Base-by-base conservation (phyloP, 495 filamentous ascomycete species). In the Patellaria atrata region DNA sequence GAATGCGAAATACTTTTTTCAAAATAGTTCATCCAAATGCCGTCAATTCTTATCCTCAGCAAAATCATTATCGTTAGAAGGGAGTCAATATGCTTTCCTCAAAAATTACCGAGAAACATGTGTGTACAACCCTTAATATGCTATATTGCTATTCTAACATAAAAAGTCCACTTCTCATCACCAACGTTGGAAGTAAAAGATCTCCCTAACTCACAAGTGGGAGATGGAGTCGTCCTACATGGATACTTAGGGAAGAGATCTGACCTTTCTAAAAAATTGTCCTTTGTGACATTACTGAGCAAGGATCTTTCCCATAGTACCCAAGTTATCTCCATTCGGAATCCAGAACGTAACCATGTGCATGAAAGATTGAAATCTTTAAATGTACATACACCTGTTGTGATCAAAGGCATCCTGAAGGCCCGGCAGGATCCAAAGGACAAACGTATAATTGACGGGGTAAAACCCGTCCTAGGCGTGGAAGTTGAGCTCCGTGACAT, bases 181-280 rank as follows among this genome's bases (percentile, higher is more conserved):
- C 62, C 61, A 4, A 71, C 69, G 4, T 55, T 58, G 41, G 55
- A 62, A 26, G 18, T 9, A 16, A 13, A 17, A 28, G n/a, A 4
- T n/a, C 23, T 37, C 10, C 15, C 20, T 19, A 13, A 15, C 18
- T 10, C 22, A 58, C 50, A 27, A 35, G 9, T 47, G 21, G 75
- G 67, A 26, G 42, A 61, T 14, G 48, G 64, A 22, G 71, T 85
- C 12, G 59, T 63, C 4, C 52, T 91, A 10, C 68, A 82, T 54
- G 84, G 84, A 30, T 92, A 82, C 45, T 60, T 93, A 3, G 67
- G 69, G 11, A 57, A 59, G 23, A 65, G 72, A 14, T 64, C 67
- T 28, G 70, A 82, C 35, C 51, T 80, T 12, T 70, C 70, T 25
- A 71, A 75, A 43, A 71, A 69, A 32, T 56, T 86, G 5, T 69